Percentiles rank a stretch among this genome's conserved stretches.
These are phyloP conservation scores for Gossypium thurberi DNA, from an alignment of 345 rosid genomes.

Conservation along the genomic window DNA sequence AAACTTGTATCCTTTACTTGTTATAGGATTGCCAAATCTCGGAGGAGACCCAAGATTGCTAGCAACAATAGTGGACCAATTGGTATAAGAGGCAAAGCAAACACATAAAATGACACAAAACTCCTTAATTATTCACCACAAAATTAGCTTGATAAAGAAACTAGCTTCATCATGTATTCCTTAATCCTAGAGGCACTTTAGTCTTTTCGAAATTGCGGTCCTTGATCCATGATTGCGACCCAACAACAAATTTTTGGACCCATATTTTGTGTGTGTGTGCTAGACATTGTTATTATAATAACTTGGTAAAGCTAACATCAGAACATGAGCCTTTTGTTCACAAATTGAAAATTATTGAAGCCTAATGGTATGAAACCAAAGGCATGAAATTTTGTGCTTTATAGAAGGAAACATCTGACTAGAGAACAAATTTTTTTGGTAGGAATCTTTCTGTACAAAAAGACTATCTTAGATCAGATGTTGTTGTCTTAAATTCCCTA, in stretches of 20 bases:
- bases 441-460: slow-evolving; percentile 19
- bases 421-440: slow-evolving; percentile 22
- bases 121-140: background rate
- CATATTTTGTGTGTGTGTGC: background rate
- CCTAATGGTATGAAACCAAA: slow-evolving; percentile 4
- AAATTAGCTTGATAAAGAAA: background rate
- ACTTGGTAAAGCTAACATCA: slow-evolving; percentile 4
- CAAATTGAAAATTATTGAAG: background rate
- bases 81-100: background rate
- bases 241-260: slow-evolving; percentile 10
- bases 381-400: slow-evolving; percentile 20
- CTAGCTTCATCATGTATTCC: background rate
- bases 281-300: background rate
- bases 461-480: background rate
- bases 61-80: slow-evolving; percentile 12
- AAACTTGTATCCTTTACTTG: slow-evolving; percentile 13
- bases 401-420: slow-evolving; percentile 26
- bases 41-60: slow-evolving; percentile 2
- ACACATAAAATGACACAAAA: background rate
- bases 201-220: slow-evolving; percentile 13
- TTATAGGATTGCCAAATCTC: slow-evolving; percentile 12
- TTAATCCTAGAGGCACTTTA: background rate
- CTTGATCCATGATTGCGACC: slow-evolving; percentile 13
- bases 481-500: slow-evolving; percentile 8
- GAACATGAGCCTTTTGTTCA: slow-evolving; percentile 5